Conservation (phyloP, 768 basidiomycete genomes). For the Favolaschia claudopus region DNA sequence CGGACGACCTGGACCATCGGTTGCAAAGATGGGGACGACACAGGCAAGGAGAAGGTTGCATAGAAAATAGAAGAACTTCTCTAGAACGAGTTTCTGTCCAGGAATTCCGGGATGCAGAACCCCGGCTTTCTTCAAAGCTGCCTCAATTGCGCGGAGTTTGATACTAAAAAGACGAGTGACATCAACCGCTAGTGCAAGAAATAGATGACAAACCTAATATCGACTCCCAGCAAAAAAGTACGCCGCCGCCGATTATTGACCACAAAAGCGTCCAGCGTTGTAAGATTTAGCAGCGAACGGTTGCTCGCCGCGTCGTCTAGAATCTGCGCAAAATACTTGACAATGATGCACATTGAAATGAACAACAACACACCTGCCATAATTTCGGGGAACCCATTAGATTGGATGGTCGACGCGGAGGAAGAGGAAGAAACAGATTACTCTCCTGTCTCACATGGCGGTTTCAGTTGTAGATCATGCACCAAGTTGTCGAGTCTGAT, state of each 20-base stretch:
- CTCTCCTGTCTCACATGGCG: not conserved
- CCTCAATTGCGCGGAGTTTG: too few species aligned
- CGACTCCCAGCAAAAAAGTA: not conserved
- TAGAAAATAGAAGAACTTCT: not conserved
- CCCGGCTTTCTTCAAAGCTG: too few species aligned
- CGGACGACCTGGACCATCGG: conserved; percentile 3
- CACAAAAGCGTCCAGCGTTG: conserved; percentile 1
- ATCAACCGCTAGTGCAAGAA: too few species aligned
- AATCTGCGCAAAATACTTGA: not conserved
- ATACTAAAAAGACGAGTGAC: not conserved
- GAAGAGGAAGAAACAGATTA: not conserved
- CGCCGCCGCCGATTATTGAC: not conserved
- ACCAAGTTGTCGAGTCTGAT: too few species aligned
- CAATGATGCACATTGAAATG: not conserved
- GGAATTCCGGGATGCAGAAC: too few species aligned
- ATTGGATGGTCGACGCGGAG: not conserved
- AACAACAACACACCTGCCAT: not conserved
- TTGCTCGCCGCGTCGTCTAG: not conserved
- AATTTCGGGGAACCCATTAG: not conserved
- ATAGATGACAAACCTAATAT: conserved; percentile 5
- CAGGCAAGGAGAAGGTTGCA: not conserved
- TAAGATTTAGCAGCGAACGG: conserved; percentile 2
- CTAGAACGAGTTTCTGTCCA: too few species aligned
- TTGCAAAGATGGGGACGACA: not conserved
- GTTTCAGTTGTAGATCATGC: too few species aligned